phyloP scores from a whole-genome alignment of 805 yeast species.

The Candida yuanshanica region DNA sequence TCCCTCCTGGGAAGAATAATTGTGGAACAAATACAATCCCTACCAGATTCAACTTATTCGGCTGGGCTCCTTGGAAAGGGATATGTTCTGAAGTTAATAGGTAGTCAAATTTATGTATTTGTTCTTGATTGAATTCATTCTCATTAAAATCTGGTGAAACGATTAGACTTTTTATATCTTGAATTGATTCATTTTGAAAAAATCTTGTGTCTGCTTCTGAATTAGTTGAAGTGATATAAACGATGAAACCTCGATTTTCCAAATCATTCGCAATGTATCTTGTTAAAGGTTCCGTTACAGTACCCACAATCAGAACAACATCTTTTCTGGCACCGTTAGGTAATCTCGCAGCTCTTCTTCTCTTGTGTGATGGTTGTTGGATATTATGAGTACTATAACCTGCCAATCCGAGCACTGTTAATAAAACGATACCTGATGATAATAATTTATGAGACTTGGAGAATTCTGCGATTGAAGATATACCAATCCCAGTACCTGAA shows the following conservation, averaged over 20 bases:
- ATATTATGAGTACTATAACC: neutral
- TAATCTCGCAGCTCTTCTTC: slow-evolving; percentile 56
- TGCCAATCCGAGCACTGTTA: slow-evolving; percentile 4
- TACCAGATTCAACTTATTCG: slow-evolving; percentile 51
- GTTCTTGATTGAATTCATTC: slow-evolving; percentile 35
- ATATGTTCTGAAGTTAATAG: slow-evolving; percentile 47
- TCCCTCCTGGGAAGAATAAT: slow-evolving; percentile 61
- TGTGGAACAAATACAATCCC: slow-evolving; percentile 70
- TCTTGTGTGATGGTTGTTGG: slow-evolving; percentile 5
- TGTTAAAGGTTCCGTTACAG: slow-evolving; percentile 70
- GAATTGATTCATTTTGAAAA: slow-evolving; percentile 53
- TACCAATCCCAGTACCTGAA: neutral
- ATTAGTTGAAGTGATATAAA: slow-evolving; percentile 54
- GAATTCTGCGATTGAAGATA: neutral
- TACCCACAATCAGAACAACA: slow-evolving; percentile 69
- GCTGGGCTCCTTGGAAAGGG: slow-evolving; percentile 53
- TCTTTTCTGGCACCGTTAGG: slow-evolving; percentile 70
- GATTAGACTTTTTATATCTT: slow-evolving; percentile 63
- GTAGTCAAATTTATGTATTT: slow-evolving; percentile 43
- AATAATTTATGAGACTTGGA: neutral
- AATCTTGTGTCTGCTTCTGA: slow-evolving; percentile 32
- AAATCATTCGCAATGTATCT: slow-evolving; percentile 66
- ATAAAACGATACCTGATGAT: neutral
- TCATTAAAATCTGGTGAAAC: slow-evolving; percentile 39
- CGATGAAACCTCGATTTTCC: slow-evolving; percentile 75